Conservation (phyloP, 2,329 filamentous ascomycete genomes). For the Scorias spongiosa region DNA sequence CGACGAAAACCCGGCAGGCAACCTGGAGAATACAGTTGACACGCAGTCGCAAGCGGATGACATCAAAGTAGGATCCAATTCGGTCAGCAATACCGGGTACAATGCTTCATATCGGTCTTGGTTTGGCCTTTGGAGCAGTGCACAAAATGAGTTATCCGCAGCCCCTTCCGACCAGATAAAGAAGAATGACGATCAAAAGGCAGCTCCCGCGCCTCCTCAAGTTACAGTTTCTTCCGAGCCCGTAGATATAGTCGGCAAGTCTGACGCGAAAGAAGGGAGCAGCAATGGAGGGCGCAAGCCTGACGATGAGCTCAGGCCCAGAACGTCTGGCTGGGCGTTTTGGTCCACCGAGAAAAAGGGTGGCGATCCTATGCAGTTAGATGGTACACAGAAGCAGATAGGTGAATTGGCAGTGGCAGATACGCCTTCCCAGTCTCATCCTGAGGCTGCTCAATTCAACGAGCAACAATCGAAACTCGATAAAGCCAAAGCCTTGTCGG, state of each 20-base stretch:
- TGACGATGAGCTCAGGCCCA: constrained; percentile 17
- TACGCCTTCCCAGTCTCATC: constrained; percentile 34
- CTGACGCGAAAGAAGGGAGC: background rate
- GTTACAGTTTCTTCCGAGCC: constrained; percentile 5
- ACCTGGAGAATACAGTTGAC: background rate
- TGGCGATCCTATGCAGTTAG: constrained; percentile 38
- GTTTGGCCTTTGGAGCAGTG: constrained; percentile 35
- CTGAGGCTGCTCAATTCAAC: constrained; percentile 37
- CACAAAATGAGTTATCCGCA: constrained; percentile 26
- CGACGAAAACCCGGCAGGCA: constrained; percentile 2
- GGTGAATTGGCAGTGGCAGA: constrained; percentile 35
- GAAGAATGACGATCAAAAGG: constrained; percentile 5
- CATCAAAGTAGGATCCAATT: too few species aligned
- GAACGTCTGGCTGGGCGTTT: constrained; percentile 59
- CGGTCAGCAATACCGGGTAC: background rate
- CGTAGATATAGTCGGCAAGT: background rate
- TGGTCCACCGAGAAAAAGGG: constrained; percentile 50
- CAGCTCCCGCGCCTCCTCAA: constrained; percentile 3
- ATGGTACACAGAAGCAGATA: constrained; percentile 41
- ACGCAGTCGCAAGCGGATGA: background rate
- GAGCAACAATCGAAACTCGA: constrained; percentile 19
- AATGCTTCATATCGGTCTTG: constrained; percentile 22
- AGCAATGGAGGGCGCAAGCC: constrained; percentile 1
- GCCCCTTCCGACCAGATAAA: constrained; percentile 9
- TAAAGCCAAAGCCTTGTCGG: constrained; percentile 3